Evolutionary conservation across 805 yeast species (phyloP).

Genomic region (Sugiyamaella americana): DNA sequence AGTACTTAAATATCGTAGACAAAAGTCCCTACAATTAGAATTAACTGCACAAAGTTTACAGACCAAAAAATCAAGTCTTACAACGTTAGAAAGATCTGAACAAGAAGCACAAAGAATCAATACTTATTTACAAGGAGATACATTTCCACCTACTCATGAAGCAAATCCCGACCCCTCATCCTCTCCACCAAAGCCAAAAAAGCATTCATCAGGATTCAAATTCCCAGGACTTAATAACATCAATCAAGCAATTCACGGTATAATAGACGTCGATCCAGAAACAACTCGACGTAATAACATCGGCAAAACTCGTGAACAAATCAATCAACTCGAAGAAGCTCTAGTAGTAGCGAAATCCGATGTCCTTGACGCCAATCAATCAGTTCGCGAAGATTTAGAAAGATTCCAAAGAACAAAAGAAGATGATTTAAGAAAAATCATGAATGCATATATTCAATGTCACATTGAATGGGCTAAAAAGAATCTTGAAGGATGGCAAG

Average conservation of each 20-base stretch:
- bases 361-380: constrained; percentile 42
- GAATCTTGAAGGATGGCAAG: constrained; percentile 41
- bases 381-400: constrained; percentile 37
- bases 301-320: constrained; percentile 40
- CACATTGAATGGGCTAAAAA: constrained; percentile 62
- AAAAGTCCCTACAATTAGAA: constrained; percentile 50
- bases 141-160: constrained; percentile 20
- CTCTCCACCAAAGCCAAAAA: constrained; percentile 13
- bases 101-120: constrained; percentile 41
- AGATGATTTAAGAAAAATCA: constrained; percentile 46
- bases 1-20: constrained; percentile 54
- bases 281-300: constrained; percentile 50
- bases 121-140: constrained; percentile 25
- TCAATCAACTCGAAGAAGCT: constrained; percentile 45
- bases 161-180: constrained; percentile 1
- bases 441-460: constrained; percentile 47
- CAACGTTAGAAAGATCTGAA: constrained; percentile 38
- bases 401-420: constrained; percentile 47
- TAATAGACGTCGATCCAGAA: constrained; percentile 63
- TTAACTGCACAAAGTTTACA: constrained; percentile 37
- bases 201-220: constrained; percentile 37
- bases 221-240: constrained; percentile 50
- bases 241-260: constrained; percentile 49
- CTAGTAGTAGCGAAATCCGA: constrained; percentile 50
- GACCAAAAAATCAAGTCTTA: constrained; percentile 32